A percentile compares a stretch with the other conserved stretches of the same genome.
Evolutionary conservation across 139 green algal species (phyloP).

Genomic region (Tetratostichococcus sp.): DNA sequence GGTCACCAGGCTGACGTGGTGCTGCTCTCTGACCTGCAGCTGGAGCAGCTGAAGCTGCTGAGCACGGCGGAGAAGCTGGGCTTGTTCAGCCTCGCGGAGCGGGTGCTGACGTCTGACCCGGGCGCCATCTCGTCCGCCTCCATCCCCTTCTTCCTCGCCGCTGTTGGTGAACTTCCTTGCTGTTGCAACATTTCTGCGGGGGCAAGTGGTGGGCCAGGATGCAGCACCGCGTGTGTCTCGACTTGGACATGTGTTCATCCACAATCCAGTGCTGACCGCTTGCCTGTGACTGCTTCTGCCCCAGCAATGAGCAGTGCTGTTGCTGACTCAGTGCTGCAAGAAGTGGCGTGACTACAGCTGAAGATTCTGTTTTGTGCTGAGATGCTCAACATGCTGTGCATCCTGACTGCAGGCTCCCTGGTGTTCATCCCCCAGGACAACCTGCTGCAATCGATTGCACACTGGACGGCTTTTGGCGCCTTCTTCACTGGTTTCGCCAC

Average conservation of each 20-base stretch:
- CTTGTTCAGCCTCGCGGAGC: conserved; percentile 38
- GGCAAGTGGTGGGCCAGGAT: too few species aligned
- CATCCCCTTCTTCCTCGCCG: conserved; percentile 33
- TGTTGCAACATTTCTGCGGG: too few species aligned
- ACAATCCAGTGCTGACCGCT: too few species aligned
- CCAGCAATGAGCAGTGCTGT: too few species aligned
- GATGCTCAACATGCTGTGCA: too few species aligned
- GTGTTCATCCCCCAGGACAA: conserved; percentile 46
- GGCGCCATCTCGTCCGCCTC: conserved; percentile 36
- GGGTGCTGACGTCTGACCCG: conserved; percentile 38
- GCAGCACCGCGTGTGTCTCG: too few species aligned
- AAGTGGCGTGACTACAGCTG: too few species aligned
- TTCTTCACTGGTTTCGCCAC: conserved; percentile 8
- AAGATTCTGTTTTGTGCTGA: too few species aligned
- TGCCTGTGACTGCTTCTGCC: too few species aligned
- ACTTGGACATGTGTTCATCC: too few species aligned
- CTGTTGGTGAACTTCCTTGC: conserved; percentile 16
- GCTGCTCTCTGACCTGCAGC: conserved; percentile 7
- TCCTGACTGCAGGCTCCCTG: conserved; percentile 14
- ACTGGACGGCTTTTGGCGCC: conserved; percentile 18
- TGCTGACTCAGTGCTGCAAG: too few species aligned
- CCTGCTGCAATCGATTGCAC: conserved; percentile 10
- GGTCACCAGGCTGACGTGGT: too few species aligned
- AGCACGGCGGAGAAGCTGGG: conserved; percentile 52
- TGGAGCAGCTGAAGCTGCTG: conserved; percentile 48